Percentiles rank a stretch among this genome's conserved stretches.
Conservation (phyloP, 805 yeast species). For the Metschnikowia chrysomelidarum region DNA sequence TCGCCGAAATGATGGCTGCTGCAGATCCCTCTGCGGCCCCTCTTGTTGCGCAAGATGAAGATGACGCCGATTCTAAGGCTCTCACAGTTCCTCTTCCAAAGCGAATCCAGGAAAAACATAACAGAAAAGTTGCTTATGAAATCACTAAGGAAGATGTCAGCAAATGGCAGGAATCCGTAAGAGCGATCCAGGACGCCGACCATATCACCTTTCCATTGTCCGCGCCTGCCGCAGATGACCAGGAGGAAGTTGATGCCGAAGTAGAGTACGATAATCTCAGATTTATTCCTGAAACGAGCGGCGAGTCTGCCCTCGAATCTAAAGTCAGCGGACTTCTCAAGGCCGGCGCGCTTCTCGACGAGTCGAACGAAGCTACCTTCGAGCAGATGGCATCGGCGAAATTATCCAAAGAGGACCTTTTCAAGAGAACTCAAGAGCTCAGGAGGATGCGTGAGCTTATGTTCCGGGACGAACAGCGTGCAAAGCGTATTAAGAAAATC, state of each 20-base stretch:
- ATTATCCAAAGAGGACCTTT: constrained; percentile 75
- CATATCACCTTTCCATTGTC: constrained; percentile 75
- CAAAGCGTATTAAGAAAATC: constrained; percentile 89
- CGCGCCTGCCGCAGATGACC: constrained; percentile 27
- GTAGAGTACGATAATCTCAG: constrained; percentile 18
- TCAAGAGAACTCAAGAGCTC: constrained; percentile 71
- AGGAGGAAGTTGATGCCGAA: constrained; percentile 32
- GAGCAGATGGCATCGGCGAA: constrained; percentile 84
- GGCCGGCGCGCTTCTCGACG: constrained; percentile 68
- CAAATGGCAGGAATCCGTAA: constrained; percentile 85
- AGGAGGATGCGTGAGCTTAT: constrained; percentile 91
- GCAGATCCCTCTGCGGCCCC: constrained; percentile 55
- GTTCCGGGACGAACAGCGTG: constrained; percentile 92
- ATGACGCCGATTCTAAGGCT: constrained; percentile 42
- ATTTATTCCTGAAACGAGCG: constrained; percentile 19
- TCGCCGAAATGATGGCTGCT: constrained; percentile 74
- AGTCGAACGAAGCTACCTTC: constrained; percentile 74
- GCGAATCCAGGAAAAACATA: constrained; percentile 80
- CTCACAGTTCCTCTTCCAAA: constrained; percentile 81
- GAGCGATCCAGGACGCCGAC: constrained; percentile 78
- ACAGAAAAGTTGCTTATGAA: constrained; percentile 87
- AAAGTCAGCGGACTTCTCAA: constrained; percentile 60
- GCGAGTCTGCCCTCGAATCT: constrained; percentile 61
- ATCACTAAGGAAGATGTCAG: constrained; percentile 81
- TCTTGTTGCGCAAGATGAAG: constrained; percentile 41